A percentile compares a stretch with the other conserved stretches of the same genome.
Evolutionary conservation across 768 basidiomycete genomes (phyloP).

Genomic region (Guyanaporus albipodus): DNA sequence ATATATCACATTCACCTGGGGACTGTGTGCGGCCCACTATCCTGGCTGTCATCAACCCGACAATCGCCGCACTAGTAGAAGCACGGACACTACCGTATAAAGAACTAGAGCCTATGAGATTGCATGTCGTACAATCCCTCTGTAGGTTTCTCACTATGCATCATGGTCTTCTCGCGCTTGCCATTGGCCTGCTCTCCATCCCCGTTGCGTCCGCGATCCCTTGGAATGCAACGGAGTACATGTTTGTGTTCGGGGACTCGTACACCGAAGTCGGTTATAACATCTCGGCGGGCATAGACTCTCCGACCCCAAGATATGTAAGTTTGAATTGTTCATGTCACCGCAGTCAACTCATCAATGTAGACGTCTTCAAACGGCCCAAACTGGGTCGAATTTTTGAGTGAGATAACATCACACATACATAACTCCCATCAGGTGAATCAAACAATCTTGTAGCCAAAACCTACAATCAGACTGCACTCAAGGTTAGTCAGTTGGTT

Average conservation of each 20-base stretch:
- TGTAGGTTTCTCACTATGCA: slow-evolving; percentile 8
- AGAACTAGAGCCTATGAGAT: background rate
- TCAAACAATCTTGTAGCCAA: slow-evolving; percentile 32
- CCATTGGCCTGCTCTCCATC: slow-evolving; percentile 4
- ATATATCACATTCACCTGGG: background rate
- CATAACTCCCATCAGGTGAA: background rate
- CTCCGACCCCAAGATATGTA: slow-evolving; percentile 49
- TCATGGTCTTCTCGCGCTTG: slow-evolving; percentile 1
- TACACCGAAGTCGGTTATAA: slow-evolving; percentile 60
- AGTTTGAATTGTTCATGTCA: slow-evolving; percentile 15
- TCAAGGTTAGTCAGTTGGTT: slow-evolving; percentile 35
- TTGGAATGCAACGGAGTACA: slow-evolving; percentile 51
- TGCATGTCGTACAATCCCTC: background rate
- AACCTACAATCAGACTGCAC: slow-evolving; percentile 53
- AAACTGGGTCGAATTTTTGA: slow-evolving; percentile 56
- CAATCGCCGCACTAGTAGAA: background rate
- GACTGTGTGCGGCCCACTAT: background rate
- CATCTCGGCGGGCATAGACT: slow-evolving; percentile 51
- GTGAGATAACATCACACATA: slow-evolving; percentile 28
- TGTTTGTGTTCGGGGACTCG: slow-evolving; percentile 63
- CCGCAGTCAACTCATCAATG: background rate
- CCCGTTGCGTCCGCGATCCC: slow-evolving; percentile 27
- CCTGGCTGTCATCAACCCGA: background rate
- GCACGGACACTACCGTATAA: no score
- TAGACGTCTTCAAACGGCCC: slow-evolving; percentile 60